Conservation (phyloP, 2,329 filamentous ascomycete genomes). For the Stagonosporopsis cucurbitacearum region DNA sequence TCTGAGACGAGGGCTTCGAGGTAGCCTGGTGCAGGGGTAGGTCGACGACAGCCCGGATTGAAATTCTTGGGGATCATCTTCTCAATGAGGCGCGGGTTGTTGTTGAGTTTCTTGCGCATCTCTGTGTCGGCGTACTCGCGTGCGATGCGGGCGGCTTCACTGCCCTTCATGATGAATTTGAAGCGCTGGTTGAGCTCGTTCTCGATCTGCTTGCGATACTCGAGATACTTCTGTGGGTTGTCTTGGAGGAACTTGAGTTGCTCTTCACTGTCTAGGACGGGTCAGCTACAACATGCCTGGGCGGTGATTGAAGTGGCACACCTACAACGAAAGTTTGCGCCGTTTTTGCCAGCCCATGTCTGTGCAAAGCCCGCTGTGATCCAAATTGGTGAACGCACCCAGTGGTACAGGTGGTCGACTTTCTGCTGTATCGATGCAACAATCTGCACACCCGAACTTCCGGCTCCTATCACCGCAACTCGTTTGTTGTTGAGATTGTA, state of each 20-base stretch:
- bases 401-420: slow-evolving; percentile 50
- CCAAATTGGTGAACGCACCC: slow-evolving; percentile 55
- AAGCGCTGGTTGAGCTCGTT: slow-evolving; percentile 61
- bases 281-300: slow-evolving; percentile 14
- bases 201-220: slow-evolving; percentile 58
- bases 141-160: slow-evolving; percentile 53
- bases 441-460: slow-evolving; percentile 53
- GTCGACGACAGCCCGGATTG: slow-evolving; percentile 32
- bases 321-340: slow-evolving; percentile 56
- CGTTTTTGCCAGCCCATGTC: slow-evolving; percentile 55
- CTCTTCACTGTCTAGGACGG: slow-evolving; percentile 44
- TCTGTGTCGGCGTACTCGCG: slow-evolving; percentile 49
- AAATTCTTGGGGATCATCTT: slow-evolving; percentile 55
- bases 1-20: slow-evolving; percentile 26
- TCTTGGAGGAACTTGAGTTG: slow-evolving; percentile 50
- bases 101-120: slow-evolving; percentile 51
- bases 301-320: background rate
- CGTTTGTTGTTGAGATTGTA: slow-evolving; percentile 47
- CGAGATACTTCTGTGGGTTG: slow-evolving; percentile 54
- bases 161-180: slow-evolving; percentile 61
- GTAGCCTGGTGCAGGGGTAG: slow-evolving; percentile 36
- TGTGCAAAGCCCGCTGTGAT: slow-evolving; percentile 58
- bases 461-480: slow-evolving; percentile 53
- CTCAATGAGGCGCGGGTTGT: slow-evolving; percentile 49
- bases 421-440: slow-evolving; percentile 51